Evolutionary conservation across 164 flowering plant genomes (phyloP), one percentile per base, ranked within the genome.

Genomic region (Liquidambar formosana): DNA sequence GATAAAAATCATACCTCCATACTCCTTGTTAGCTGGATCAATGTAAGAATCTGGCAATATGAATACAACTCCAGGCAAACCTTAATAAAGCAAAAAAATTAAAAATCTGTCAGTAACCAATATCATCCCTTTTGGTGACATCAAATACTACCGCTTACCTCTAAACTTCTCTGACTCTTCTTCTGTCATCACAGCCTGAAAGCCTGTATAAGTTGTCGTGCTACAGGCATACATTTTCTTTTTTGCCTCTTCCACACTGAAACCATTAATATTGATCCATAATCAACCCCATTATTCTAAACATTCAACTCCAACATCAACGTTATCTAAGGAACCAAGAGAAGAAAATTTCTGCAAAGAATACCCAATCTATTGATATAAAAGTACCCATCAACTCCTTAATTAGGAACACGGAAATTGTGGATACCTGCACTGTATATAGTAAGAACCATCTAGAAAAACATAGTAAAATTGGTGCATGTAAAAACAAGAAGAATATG

Each of bases 41-140:
- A 93, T 88, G 60, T 96, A 96, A 13, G 99, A 96, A 80, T 96
- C 98, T 22, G 99, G 97, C 79, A 96, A 69, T 59, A 96, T 82
- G 67, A 90, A 91, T 8, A 88, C 88, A 73, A 93, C 98, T 51
- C 93, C 97, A 23, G 97, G 97, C 26, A 95, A n/a, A 72, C 81
- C 99, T 96, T 84, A 71, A 61, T 25, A 52, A 54, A 52, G 22
- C 21, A 62, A 33, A 70, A 51, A 27, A 5, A 28, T 23, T 23
- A 27, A 25, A 54, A 61, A 15, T 70, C 57, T 77, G 46, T 28
- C 14, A 22, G 25, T 15, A 47, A 19, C 15, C 25, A 45, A 23
- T 13, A 38, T 26, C 11, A 10, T 28, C 21, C 12, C 10, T 60
- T 14, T 5, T 13, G 15, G 21, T 4, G 23, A 58, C 13, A 19